Conservation (phyloP, 805 yeast genomes). For the Hanseniaspora lindneri region DNA sequence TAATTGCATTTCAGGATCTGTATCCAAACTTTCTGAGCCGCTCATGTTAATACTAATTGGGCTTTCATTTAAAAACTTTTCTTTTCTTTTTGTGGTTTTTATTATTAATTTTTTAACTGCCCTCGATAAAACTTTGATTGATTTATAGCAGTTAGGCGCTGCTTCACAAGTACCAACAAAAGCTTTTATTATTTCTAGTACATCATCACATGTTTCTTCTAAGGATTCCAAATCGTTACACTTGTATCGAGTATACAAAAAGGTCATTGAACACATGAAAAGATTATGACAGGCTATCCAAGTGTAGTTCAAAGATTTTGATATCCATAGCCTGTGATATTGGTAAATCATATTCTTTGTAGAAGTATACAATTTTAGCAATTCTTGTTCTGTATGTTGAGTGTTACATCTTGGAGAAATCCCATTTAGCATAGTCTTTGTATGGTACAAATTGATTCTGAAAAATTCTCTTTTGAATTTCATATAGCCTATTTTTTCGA, state of each 20-base stretch:
- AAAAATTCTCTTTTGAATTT: slow-evolving; percentile 61
- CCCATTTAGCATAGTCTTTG: slow-evolving; percentile 61
- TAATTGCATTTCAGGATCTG: slow-evolving; percentile 29
- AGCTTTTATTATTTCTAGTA: slow-evolving; percentile 47
- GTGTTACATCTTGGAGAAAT: slow-evolving; percentile 57
- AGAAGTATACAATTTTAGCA: slow-evolving; percentile 45
- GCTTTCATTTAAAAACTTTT: not conserved
- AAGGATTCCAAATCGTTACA: slow-evolving; percentile 37
- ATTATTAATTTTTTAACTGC: slow-evolving; percentile 44
- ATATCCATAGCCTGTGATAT: slow-evolving; percentile 46
- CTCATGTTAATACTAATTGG: slow-evolving; percentile 5
- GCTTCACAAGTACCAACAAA: slow-evolving; percentile 66
- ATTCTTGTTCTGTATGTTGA: slow-evolving; percentile 40
- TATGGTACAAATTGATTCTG: slow-evolving; percentile 63
- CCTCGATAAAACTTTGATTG: slow-evolving; percentile 57
- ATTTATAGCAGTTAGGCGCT: slow-evolving; percentile 57
- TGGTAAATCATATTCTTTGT: slow-evolving; percentile 55
- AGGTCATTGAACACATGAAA: slow-evolving; percentile 82
- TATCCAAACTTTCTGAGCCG: slow-evolving; percentile 15
- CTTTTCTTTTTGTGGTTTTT: not conserved
- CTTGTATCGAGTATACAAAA: slow-evolving; percentile 59
- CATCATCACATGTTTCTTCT: slow-evolving; percentile 38
- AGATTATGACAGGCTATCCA: slow-evolving; percentile 89
- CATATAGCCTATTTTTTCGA: slow-evolving; percentile 49
- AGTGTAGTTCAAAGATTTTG: slow-evolving; percentile 60